phyloP scores from a whole-genome alignment of 2,329 filamentous ascomycete species.

The Trichoderma afroharzianum region DNA sequence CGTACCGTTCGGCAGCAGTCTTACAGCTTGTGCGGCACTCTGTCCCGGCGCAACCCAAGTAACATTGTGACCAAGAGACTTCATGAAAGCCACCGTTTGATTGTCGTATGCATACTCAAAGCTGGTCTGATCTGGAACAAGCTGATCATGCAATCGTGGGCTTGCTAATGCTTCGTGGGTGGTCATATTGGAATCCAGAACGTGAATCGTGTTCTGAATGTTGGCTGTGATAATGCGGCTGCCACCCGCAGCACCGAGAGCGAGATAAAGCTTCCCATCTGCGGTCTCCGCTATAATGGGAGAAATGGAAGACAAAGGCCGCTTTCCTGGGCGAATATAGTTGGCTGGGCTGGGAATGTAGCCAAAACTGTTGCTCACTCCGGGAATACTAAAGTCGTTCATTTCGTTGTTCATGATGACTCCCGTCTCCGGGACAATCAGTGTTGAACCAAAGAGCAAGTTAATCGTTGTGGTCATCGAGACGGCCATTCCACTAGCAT shows the following conservation, averaged over 20 bases:
- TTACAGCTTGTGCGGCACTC: constrained; percentile 71
- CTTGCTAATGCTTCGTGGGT: constrained; percentile 58
- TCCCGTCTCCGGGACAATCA: constrained; percentile 79
- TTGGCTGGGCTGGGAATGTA: constrained; percentile 72
- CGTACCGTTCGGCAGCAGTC: constrained; percentile 56
- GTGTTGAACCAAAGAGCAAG: constrained; percentile 68
- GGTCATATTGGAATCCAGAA: constrained; percentile 64
- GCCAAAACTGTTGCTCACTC: constrained; percentile 68
- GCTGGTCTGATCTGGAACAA: constrained; percentile 62
- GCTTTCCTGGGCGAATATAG: constrained; percentile 71
- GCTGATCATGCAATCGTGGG: constrained; percentile 78
- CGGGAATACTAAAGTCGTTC: constrained; percentile 76
- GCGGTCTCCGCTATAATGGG: constrained; percentile 71
- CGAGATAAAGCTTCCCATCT: constrained; percentile 66
- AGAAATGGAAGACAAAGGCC: constrained; percentile 73
- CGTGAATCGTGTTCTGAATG: constrained; percentile 71
- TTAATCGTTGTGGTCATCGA: constrained; percentile 81
- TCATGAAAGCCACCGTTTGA: constrained; percentile 62
- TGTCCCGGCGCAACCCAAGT: constrained; percentile 63
- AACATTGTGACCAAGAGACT: constrained; percentile 67
- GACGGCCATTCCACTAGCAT: constrained; percentile 67
- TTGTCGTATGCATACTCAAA: constrained; percentile 76
- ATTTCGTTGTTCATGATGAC: constrained; percentile 65
- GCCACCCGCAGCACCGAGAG: constrained; percentile 76
- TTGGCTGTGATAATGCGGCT: constrained; percentile 81